Percentiles rank a stretch among this genome's conserved stretches.
Conservation (phyloP, 176 grass and related monocot genomes). For the Eremochloa ophiuroides region DNA sequence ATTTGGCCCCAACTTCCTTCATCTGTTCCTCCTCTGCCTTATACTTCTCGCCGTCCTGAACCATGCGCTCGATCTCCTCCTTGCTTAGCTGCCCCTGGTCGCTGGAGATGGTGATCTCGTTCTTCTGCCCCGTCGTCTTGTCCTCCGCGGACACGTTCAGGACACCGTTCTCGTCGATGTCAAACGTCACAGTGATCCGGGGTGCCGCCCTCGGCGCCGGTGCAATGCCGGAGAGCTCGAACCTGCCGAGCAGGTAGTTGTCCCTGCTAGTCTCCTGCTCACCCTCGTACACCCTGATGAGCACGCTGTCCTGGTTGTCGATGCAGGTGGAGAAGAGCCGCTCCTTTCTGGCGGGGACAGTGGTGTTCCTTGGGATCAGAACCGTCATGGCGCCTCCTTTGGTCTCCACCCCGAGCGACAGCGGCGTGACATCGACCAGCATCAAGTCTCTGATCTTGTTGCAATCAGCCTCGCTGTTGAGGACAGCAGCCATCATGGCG, state of each 20-base stretch:
- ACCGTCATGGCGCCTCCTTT: constrained; percentile 31
- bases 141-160: constrained; percentile 43
- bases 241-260: constrained; percentile 45
- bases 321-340: constrained; percentile 7
- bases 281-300: constrained; percentile 44
- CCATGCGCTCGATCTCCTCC: constrained; percentile 51
- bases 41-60: not conserved
- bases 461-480: constrained; percentile 1
- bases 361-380: constrained; percentile 59
- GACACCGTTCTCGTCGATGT: constrained; percentile 38
- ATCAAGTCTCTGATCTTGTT: constrained; percentile 10
- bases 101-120: constrained; percentile 45
- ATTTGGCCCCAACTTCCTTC: not conserved
- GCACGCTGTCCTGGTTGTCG: constrained; percentile 27
- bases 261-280: constrained; percentile 22
- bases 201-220: constrained; percentile 32
- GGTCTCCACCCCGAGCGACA: constrained; percentile 32
- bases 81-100: constrained; percentile 42
- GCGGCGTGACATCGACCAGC: constrained; percentile 37
- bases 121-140: constrained; percentile 35
- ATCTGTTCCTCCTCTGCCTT: not conserved
- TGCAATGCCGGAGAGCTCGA: constrained; percentile 30
- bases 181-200: constrained; percentile 30
- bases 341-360: constrained; percentile 31
- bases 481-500: constrained; percentile 25